A percentile compares a stretch with the other conserved stretches of the same genome.
These are phyloP conservation scores for Nicotiana benthamiana DNA, from an alignment of 257 asterid species.

Conservation along the genomic window DNA sequence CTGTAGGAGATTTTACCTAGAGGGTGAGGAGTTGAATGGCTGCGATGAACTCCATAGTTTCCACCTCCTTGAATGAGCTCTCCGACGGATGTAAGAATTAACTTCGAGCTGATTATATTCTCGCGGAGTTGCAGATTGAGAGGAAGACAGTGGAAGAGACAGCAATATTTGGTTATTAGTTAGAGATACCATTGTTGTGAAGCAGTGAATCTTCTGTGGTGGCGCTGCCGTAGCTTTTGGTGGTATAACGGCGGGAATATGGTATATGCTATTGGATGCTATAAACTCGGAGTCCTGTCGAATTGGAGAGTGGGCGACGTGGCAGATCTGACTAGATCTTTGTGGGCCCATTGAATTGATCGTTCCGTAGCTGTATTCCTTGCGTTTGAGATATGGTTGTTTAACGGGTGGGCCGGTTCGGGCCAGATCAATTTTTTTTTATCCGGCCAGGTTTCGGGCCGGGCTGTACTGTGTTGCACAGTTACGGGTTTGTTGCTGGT, in stretches of 20 bases:
- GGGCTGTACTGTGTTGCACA: too few relatives aligned
- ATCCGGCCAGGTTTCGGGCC: too few relatives aligned
- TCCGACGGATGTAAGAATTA: neutral
- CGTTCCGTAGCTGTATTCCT: neutral
- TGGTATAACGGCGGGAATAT: neutral
- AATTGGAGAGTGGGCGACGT: neutral
- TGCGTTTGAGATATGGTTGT: constrained; percentile 1
- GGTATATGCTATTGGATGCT: neutral
- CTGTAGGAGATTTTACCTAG: neutral
- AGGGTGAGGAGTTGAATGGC: neutral
- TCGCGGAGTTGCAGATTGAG: neutral
- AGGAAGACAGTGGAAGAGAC: neutral
- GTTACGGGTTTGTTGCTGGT: too few relatives aligned
- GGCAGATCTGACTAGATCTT: neutral
- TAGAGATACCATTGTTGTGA: neutral
- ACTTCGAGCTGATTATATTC: neutral
- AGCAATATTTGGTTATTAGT: neutral
- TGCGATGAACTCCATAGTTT: neutral
- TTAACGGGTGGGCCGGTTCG: too few relatives aligned
- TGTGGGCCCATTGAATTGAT: constrained; percentile 4
- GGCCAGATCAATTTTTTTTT: too few relatives aligned
- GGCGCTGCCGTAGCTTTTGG: neutral
- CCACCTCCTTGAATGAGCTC: neutral
- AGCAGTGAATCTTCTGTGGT: neutral
- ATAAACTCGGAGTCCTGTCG: neutral